Evolutionary conservation across 805 yeast genomes (phyloP).

Genomic region (Saturnispora halmiae): DNA sequence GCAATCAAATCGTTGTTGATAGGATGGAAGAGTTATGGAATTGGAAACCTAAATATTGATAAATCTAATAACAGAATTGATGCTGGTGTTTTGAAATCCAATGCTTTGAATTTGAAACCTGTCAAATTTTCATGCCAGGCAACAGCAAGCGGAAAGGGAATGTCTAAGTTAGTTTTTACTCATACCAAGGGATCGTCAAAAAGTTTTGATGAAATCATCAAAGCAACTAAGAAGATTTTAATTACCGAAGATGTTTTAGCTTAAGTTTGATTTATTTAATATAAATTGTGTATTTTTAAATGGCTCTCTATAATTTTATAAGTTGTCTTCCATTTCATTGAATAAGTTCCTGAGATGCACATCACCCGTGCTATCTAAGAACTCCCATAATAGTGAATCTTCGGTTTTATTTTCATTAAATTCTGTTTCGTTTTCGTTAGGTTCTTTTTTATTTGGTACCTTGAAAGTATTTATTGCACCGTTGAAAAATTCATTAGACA

Average conservation of each 20-base stretch:
- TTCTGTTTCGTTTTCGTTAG: constrained; percentile 3
- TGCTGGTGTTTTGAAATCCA: constrained; percentile 55
- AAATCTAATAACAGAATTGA: constrained; percentile 37
- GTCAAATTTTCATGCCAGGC: constrained; percentile 55
- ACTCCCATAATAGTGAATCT: constrained; percentile 23
- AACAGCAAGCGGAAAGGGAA: constrained; percentile 29
- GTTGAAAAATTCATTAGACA: not conserved
- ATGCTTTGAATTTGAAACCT: constrained; percentile 52
- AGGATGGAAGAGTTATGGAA: constrained; percentile 66
- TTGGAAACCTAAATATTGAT: constrained; percentile 44
- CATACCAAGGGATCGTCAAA: constrained; percentile 58
- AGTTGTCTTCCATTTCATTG: constrained; percentile 23
- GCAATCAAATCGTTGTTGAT: constrained; percentile 53
- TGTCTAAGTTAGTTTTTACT: constrained; percentile 47
- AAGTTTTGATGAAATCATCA: constrained; percentile 49
- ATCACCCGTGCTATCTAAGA: constrained; percentile 26
- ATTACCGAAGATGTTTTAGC: constrained; percentile 53
- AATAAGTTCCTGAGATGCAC: constrained; percentile 24
- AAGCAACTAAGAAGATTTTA: constrained; percentile 57
- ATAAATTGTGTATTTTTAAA: not conserved
- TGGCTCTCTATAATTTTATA: too few species aligned
- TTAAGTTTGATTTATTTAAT: not conserved
- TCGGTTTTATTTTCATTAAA: constrained; percentile 5
- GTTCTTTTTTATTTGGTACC: too few species aligned
- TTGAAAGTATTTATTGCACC: too few species aligned